These are phyloP conservation scores for Fusarium nygamai DNA, from an alignment of 2,329 filamentous ascomycete genomes.

Conservation along the genomic window DNA sequence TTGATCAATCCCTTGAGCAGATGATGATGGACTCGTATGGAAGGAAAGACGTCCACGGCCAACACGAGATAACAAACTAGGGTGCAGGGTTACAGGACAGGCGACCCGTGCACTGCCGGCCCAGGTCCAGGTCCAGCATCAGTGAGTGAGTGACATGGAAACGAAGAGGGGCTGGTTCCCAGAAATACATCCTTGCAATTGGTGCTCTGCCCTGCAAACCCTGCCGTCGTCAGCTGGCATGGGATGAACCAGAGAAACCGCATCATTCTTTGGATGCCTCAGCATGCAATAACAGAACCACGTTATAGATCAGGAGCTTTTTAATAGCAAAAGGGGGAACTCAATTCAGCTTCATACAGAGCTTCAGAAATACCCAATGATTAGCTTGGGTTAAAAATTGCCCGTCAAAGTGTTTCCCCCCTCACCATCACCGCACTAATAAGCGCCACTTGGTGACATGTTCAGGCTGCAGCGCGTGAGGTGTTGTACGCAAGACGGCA, in stretches of 20 bases:
- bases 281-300: neutral
- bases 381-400: neutral
- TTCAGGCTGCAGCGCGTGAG: neutral
- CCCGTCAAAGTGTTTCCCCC: neutral
- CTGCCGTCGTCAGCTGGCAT: constrained; percentile 10
- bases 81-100: neutral
- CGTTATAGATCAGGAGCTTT: neutral
- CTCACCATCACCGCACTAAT: constrained; percentile 2
- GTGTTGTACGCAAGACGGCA: neutral
- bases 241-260: constrained; percentile 6
- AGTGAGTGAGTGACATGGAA: neutral
- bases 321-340: neutral
- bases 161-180: neutral
- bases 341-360: neutral
- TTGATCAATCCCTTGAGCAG: neutral
- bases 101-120: neutral
- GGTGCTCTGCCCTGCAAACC: neutral
- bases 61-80: constrained; percentile 2
- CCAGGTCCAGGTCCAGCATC: neutral
- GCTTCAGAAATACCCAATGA: neutral
- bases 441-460: neutral
- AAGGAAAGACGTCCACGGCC: neutral
- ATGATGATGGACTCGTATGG: neutral
- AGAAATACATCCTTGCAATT: neutral
- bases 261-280: neutral